Evolutionary conservation across 345 rosid species (phyloP).

Genomic region (Garcia nutans): DNA sequence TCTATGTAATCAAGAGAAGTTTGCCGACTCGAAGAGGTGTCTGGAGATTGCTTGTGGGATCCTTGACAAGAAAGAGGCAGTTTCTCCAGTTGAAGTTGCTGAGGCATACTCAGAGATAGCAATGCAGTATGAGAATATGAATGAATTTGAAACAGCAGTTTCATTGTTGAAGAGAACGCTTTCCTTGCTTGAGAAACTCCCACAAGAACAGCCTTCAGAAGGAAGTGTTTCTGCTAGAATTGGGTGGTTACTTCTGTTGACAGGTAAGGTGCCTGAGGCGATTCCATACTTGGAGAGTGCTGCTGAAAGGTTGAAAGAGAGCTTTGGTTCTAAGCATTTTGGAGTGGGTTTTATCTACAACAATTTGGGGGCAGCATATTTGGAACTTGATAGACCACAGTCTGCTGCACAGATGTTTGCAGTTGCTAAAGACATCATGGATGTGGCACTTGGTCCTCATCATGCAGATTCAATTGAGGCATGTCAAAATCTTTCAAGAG

Average conservation of each 20-base stretch:
- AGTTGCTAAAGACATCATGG: conserved; percentile 91
- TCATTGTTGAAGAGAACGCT: conserved; percentile 69
- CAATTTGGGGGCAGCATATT: conserved; percentile 91
- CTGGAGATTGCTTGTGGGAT: conserved; percentile 76
- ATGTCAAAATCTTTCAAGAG: conserved; percentile 90
- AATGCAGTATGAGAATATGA: conserved; percentile 83
- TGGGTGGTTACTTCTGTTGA: conserved; percentile 85
- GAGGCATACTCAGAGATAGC: conserved; percentile 93
- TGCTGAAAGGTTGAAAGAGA: conserved; percentile 77
- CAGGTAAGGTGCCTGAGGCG: conserved; percentile 74
- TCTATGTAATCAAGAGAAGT: conserved; percentile 57
- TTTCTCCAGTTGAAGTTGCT: conserved; percentile 71
- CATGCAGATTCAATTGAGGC: conserved; percentile 88
- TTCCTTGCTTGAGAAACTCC: conserved; percentile 72
- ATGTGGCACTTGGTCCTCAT: conserved; percentile 88
- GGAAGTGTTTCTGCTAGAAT: conserved; percentile 90
- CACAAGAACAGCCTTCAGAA: conserved; percentile 84
- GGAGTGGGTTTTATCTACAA: conserved; percentile 90
- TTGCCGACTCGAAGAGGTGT: conserved; percentile 68
- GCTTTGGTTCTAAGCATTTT: conserved; percentile 90
- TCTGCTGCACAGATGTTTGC: conserved; percentile 97
- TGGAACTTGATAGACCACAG: conserved; percentile 86
- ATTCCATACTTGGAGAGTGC: conserved; percentile 89
- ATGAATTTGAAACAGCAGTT: conserved; percentile 77
- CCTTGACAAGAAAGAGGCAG: conserved; percentile 66